Percentiles rank a stretch among this genome's conserved stretches.
phyloP scores from a whole-genome alignment of 2,329 filamentous ascomycete species.

The Colletotrichum nymphaeae region DNA sequence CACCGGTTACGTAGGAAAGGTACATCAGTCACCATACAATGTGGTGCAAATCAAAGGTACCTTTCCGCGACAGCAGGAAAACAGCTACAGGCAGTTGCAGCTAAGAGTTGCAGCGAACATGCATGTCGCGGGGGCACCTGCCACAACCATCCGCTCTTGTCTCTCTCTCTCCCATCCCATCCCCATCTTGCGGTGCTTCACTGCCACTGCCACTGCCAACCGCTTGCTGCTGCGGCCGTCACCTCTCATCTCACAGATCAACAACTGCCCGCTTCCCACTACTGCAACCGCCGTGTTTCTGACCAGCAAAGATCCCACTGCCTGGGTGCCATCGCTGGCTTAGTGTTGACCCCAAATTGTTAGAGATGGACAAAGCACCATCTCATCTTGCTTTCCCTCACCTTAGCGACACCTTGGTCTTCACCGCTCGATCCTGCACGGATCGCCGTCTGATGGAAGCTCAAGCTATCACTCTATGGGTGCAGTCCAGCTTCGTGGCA shows the following conservation, averaged over 20 bases:
- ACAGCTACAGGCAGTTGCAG: not conserved
- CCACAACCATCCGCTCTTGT: not conserved
- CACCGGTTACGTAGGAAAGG: not conserved
- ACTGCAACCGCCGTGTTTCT: not conserved
- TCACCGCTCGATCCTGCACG: conserved; percentile 22
- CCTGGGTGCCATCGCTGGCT: not conserved
- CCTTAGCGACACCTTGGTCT: conserved; percentile 4
- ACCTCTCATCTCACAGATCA: not conserved
- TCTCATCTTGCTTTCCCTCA: not conserved
- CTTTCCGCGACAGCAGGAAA: not conserved
- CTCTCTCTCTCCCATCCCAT: not conserved
- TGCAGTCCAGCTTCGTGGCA: not conserved
- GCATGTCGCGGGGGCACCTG: not conserved
- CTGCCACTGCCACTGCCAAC: too few species aligned
- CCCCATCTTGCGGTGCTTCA: not conserved
- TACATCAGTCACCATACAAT: not conserved
- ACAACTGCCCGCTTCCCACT: not conserved
- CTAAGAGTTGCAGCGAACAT: not conserved
- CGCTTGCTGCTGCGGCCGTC: not conserved
- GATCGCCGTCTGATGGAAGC: not conserved
- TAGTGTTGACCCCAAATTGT: conserved; percentile 10
- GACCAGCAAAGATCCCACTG: not conserved
- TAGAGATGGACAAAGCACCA: not conserved
- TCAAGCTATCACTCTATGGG: not conserved
- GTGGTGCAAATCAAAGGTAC: not conserved